Conservation (phyloP, 2,329 filamentous ascomycete genomes). For the Epichloe sibirici region DNA sequence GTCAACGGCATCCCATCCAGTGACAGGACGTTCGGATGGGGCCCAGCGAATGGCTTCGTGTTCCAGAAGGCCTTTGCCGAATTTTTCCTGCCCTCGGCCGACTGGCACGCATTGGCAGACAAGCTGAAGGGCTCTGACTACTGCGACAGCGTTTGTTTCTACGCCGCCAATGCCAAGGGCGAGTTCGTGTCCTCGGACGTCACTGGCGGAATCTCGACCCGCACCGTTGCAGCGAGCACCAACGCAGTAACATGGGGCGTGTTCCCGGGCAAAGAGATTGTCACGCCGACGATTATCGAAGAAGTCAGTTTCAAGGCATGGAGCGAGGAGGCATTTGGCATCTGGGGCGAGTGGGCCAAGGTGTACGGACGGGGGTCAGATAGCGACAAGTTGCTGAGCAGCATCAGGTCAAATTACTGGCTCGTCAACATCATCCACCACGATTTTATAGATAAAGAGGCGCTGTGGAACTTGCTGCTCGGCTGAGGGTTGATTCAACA, state of each 20-base stretch:
- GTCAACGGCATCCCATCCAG: conserved; percentile 74
- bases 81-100: conserved; percentile 68
- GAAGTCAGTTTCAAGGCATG: conserved; percentile 88
- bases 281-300: conserved; percentile 93
- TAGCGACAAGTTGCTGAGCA: conserved; percentile 59
- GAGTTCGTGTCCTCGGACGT: conserved; percentile 63
- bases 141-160: conserved; percentile 67
- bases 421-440: conserved; percentile 86
- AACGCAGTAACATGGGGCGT: conserved; percentile 97
- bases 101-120: conserved; percentile 57
- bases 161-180: conserved; percentile 68
- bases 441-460: conserved; percentile 58
- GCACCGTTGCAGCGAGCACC: conserved; percentile 42
- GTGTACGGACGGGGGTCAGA: conserved; percentile 68
- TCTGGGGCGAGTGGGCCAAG: conserved; percentile 87
- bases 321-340: conserved; percentile 90
- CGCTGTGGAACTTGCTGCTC: conserved; percentile 57
- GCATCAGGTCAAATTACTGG: conserved; percentile 61
- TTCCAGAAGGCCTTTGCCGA: conserved; percentile 99
- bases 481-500: conserved; percentile 11
- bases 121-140: conserved; percentile 47
- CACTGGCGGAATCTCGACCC: conserved; percentile 20
- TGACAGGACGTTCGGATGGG: conserved; percentile 82
- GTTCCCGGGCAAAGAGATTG: conserved; percentile 90
- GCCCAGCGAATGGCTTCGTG: conserved; percentile 81